Evolutionary conservation across 2,329 filamentous ascomycete species (phyloP).

Genomic region (Lojkania enalia): DNA sequence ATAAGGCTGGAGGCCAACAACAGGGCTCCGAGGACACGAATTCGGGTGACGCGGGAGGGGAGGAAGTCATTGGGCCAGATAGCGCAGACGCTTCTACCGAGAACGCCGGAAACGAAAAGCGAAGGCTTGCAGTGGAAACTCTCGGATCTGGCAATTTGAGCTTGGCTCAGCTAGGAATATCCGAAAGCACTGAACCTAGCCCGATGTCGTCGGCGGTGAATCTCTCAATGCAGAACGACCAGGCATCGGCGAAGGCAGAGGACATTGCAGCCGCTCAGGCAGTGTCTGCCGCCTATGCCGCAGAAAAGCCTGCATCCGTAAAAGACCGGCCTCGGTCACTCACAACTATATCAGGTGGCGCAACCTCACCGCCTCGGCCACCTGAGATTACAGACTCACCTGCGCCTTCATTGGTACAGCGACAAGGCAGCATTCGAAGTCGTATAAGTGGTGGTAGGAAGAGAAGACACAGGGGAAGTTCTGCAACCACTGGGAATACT

Average conservation of each 20-base stretch:
- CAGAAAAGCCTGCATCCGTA: slow-evolving; percentile 43
- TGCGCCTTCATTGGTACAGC: slow-evolving; percentile 54
- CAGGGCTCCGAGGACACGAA: slow-evolving; percentile 33
- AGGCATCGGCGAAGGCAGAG: slow-evolving; percentile 60
- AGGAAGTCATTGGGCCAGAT: slow-evolving; percentile 48
- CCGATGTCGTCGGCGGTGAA: slow-evolving; percentile 63
- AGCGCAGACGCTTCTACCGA: slow-evolving; percentile 25
- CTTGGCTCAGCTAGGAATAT: slow-evolving; percentile 83
- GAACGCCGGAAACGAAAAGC: slow-evolving; percentile 41
- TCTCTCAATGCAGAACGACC: slow-evolving; percentile 55
- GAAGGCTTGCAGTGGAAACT: slow-evolving; percentile 80
- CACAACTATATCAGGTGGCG: slow-evolving; percentile 39
- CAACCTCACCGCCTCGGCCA: slow-evolving; percentile 60
- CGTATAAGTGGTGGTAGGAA: slow-evolving; percentile 56
- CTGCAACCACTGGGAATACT: slow-evolving; percentile 64
- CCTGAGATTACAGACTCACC: slow-evolving; percentile 68
- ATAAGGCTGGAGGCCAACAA: slow-evolving; percentile 50
- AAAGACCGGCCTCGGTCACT: slow-evolving; percentile 47
- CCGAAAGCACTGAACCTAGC: slow-evolving; percentile 61
- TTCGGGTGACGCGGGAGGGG: slow-evolving; percentile 36
- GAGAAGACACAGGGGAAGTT: slow-evolving; percentile 81
- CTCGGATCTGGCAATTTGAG: slow-evolving; percentile 87
- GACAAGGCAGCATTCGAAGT: slow-evolving; percentile 56
- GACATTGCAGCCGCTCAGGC: slow-evolving; percentile 62
- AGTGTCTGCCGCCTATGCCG: slow-evolving; percentile 63